Evolutionary conservation across 345 rosid genomes (phyloP).

Genomic region (Excoecaria cochinchinensis): DNA sequence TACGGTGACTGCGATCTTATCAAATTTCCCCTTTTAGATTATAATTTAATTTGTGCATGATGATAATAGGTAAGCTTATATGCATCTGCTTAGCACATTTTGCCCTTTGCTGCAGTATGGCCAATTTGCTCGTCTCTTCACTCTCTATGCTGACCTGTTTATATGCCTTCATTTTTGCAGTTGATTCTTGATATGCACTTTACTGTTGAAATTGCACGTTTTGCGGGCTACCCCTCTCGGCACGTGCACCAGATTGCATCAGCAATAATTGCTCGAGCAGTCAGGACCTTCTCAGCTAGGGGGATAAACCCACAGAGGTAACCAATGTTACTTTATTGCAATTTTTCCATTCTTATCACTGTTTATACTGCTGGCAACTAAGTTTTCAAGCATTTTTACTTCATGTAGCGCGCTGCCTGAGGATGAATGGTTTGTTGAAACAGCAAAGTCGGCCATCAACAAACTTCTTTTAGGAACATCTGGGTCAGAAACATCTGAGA

Average conservation of each 20-base stretch:
- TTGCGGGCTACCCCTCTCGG: slow-evolving; percentile 88
- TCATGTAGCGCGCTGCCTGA: slow-evolving; percentile 57
- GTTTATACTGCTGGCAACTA: slow-evolving; percentile 1
- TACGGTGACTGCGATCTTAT: too few species aligned
- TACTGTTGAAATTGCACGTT: slow-evolving; percentile 97
- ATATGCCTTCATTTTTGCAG: slow-evolving; percentile 44
- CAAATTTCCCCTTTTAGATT: background rate
- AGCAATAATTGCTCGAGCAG: slow-evolving; percentile 83
- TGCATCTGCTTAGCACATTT: background rate
- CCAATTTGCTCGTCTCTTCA: background rate
- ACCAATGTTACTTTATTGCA: background rate
- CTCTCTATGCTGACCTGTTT: background rate
- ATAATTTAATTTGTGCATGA: background rate
- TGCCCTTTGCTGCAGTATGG: background rate
- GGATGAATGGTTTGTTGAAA: slow-evolving; percentile 93
- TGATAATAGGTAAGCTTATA: background rate
- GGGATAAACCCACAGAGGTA: slow-evolving; percentile 88
- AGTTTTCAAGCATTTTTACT: background rate
- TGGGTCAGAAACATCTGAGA: slow-evolving; percentile 73
- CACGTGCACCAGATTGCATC: slow-evolving; percentile 82
- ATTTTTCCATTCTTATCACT: background rate
- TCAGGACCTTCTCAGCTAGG: slow-evolving; percentile 70
- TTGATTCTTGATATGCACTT: slow-evolving; percentile 97
- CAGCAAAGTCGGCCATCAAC: slow-evolving; percentile 83
- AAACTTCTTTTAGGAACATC: slow-evolving; percentile 71